phyloP scores from a whole-genome alignment of 179 eudicot species.

The Beta lomatogona region DNA sequence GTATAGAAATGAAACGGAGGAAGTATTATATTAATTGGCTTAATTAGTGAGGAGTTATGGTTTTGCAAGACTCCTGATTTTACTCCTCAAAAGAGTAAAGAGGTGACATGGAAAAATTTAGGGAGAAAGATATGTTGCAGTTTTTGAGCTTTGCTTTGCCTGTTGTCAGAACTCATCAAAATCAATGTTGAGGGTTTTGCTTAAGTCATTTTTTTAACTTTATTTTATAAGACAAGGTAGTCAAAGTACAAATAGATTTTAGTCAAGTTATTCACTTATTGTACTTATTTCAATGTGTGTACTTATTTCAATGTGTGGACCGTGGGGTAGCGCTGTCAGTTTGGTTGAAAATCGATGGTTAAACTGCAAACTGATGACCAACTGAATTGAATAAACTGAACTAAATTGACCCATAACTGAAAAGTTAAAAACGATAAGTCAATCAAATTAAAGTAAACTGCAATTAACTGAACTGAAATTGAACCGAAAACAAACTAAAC shows the following conservation, averaged over 20 bases:
- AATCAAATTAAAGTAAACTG: too few relatives aligned
- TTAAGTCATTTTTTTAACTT: background rate
- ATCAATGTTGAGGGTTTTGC: constrained; percentile 3
- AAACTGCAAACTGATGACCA: too few relatives aligned
- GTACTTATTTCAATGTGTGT: too few relatives aligned
- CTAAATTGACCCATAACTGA: too few relatives aligned
- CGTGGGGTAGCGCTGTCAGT: too few relatives aligned
- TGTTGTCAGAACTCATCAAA: constrained; percentile 6
- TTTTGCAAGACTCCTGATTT: constrained; percentile 2
- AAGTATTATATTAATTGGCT: background rate
- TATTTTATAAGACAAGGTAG: constrained; percentile 16
- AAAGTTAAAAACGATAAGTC: too few relatives aligned
- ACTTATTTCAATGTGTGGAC: too few relatives aligned
- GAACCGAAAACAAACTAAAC: too few relatives aligned
- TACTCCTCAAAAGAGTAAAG: constrained; percentile 33
- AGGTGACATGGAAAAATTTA: background rate
- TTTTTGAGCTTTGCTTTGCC: background rate
- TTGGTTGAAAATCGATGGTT: too few relatives aligned
- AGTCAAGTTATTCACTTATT: background rate
- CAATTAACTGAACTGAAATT: too few relatives aligned
- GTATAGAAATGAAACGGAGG: too few relatives aligned
- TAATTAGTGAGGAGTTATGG: background rate
- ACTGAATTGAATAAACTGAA: too few relatives aligned
- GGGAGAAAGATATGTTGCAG: background rate
- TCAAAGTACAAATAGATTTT: constrained; percentile 23